phyloP scores from a whole-genome alignment of 2,329 filamentous ascomycete genomes.

The Clonostachys chloroleuca region DNA sequence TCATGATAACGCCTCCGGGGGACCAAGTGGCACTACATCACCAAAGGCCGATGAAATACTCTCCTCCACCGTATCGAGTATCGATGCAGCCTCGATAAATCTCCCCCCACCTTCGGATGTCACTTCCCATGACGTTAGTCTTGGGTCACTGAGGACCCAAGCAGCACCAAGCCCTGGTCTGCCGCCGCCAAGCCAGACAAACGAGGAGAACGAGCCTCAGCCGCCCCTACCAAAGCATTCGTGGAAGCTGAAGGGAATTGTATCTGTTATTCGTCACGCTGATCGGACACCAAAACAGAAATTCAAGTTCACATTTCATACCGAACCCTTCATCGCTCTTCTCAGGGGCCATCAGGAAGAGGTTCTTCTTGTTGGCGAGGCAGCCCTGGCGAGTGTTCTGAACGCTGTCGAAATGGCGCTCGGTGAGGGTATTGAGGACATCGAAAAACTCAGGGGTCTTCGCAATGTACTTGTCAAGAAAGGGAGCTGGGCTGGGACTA shows the following conservation, averaged over 20 bases:
- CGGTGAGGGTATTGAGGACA: slow-evolving; percentile 76
- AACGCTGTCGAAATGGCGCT: slow-evolving; percentile 82
- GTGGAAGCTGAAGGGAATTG: slow-evolving; percentile 97
- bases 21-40: slow-evolving; percentile 19
- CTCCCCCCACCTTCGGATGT: slow-evolving; percentile 24
- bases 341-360: slow-evolving; percentile 96
- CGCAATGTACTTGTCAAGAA: slow-evolving; percentile 89
- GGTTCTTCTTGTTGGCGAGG: slow-evolving; percentile 87
- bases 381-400: slow-evolving; percentile 82
- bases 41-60: slow-evolving; percentile 21
- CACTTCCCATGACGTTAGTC: slow-evolving; percentile 11
- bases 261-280: slow-evolving; percentile 92
- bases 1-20: background rate
- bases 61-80: slow-evolving; percentile 26
- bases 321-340: slow-evolving; percentile 89
- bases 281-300: slow-evolving; percentile 98
- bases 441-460: slow-evolving; percentile 77
- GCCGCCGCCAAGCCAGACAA: background rate
- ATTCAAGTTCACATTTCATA: slow-evolving; percentile 99
- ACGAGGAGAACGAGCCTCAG: slow-evolving; percentile 40
- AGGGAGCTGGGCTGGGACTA: slow-evolving; percentile 89
- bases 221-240: slow-evolving; percentile 80
- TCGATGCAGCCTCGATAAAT: slow-evolving; percentile 22
- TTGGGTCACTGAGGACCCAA: too few relatives aligned
- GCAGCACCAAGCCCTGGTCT: slow-evolving; percentile 3